phyloP scores from a whole-genome alignment of 1,284 basidiomycete genomes.

The Sparassis latifolia region DNA sequence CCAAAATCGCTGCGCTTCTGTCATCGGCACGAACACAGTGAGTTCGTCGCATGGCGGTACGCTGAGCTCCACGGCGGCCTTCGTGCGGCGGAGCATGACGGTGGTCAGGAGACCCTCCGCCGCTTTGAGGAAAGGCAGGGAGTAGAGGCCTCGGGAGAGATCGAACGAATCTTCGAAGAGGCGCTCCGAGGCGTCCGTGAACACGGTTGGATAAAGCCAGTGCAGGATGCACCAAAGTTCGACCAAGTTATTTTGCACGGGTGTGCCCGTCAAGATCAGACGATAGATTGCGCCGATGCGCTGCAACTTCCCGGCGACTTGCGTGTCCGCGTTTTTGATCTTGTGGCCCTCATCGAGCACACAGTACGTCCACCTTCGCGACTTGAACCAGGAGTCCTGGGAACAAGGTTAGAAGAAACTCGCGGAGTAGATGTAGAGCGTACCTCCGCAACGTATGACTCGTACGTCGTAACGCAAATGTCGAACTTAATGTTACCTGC shows the following conservation, averaged over 20 bases:
- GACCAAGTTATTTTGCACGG: slow-evolving; percentile 56
- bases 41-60: slow-evolving; percentile 54
- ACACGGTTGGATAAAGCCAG: slow-evolving; percentile 49
- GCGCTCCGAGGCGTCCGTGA: slow-evolving; percentile 39
- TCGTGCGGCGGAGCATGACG: slow-evolving; percentile 58
- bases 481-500: slow-evolving; percentile 30
- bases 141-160: slow-evolving; percentile 42
- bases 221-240: slow-evolving; percentile 53
- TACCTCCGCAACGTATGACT: slow-evolving; percentile 34
- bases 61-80: slow-evolving; percentile 39
- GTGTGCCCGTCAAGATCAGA: slow-evolving; percentile 55
- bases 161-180: slow-evolving; percentile 49
- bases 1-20: slow-evolving; percentile 58
- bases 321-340: slow-evolving; percentile 50
- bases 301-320: slow-evolving; percentile 36
- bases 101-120: slow-evolving; percentile 40
- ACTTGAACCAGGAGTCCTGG: slow-evolving; percentile 50
- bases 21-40: slow-evolving; percentile 50
- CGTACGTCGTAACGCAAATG: slow-evolving; percentile 55
- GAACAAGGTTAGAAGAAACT: too few species aligned
- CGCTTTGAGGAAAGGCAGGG: slow-evolving; percentile 39
- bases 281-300: slow-evolving; percentile 44
- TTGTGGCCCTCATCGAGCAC: slow-evolving; percentile 59
- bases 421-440: too few species aligned
- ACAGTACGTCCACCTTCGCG: slow-evolving; percentile 45